These are phyloP conservation scores for Marchantia paleacea DNA, from an alignment of 225 moss, liverwort and hornwort species.

Conservation along the genomic window DNA sequence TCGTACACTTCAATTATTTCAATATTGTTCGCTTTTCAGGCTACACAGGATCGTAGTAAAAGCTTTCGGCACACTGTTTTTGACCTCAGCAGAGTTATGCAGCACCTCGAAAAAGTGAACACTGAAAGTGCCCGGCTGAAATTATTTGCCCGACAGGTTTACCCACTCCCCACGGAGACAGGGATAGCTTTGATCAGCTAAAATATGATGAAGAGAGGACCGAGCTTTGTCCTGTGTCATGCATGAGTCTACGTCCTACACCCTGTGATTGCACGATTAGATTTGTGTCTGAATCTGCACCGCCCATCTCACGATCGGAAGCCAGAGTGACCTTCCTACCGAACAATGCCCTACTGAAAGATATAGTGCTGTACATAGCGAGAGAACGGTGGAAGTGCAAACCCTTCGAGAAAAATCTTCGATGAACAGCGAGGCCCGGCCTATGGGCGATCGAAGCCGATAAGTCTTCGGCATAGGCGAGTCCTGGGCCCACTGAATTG, in stretches of 20 bases:
- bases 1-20: neutral
- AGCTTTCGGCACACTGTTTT: neutral
- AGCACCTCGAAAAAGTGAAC: neutral
- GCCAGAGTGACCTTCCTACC: neutral
- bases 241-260: neutral
- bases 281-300: neutral
- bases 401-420: neutral
- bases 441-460: neutral
- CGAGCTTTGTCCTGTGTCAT: neutral
- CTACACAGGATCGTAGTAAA: too few relatives aligned
- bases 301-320: neutral
- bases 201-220: neutral
- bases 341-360: neutral
- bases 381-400: neutral
- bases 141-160: neutral
- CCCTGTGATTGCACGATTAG: neutral
- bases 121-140: neutral
- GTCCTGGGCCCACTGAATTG: neutral
- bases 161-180: neutral
- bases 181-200: neutral
- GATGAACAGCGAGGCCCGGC: neutral
- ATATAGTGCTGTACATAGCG: neutral
- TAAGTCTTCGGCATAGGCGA: neutral
- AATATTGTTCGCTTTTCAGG: neutral
- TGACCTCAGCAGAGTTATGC: neutral